A percentile compares a stretch with the other conserved stretches of the same genome.
Evolutionary conservation across 768 basidiomycete genomes (phyloP).

Genomic region (Pleurotus giganteus): DNA sequence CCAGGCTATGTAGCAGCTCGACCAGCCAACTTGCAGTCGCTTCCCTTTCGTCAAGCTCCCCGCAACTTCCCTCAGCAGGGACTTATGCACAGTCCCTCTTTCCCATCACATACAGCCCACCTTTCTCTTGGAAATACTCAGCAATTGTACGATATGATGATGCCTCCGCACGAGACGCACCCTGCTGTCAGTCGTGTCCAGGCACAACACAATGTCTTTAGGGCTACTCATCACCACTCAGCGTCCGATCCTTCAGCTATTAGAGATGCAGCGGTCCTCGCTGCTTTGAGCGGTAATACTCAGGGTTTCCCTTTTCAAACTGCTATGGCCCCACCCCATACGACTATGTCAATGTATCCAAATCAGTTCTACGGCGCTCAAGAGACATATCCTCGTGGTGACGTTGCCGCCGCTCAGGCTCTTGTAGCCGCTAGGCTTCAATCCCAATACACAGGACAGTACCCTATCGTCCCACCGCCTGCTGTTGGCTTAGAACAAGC

Average conservation of each 20-base stretch:
- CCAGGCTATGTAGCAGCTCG: slow-evolving; percentile 52
- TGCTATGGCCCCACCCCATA: slow-evolving; percentile 36
- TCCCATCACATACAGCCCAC: slow-evolving; percentile 61
- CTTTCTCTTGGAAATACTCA: slow-evolving; percentile 73
- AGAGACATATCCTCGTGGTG: slow-evolving; percentile 53
- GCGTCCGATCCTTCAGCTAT: slow-evolving; percentile 78
- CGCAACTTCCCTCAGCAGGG: slow-evolving; percentile 58
- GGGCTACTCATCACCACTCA: slow-evolving; percentile 76
- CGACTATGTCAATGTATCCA: slow-evolving; percentile 62
- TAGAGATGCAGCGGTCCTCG: slow-evolving; percentile 67
- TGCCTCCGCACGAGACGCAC: slow-evolving; percentile 54
- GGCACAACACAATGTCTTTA: slow-evolving; percentile 75
- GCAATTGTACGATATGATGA: slow-evolving; percentile 81
- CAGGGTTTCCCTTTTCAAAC: slow-evolving; percentile 60
- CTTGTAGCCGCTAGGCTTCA: slow-evolving; percentile 67
- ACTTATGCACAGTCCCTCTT: slow-evolving; percentile 50
- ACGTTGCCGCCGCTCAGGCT: slow-evolving; percentile 51
- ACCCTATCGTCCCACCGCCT: slow-evolving; percentile 34
- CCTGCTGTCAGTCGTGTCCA: slow-evolving; percentile 74
- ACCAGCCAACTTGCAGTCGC: slow-evolving; percentile 43
- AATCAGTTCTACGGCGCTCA: slow-evolving; percentile 67
- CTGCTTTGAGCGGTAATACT: slow-evolving; percentile 56
- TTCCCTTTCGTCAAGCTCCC: slow-evolving; percentile 61
- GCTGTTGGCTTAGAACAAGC: slow-evolving; percentile 28
- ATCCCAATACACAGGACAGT: slow-evolving; percentile 57